These are phyloP conservation scores for Chlorociboria aeruginascens DNA, from an alignment of 495 filamentous ascomycete genomes.

Conservation along the genomic window DNA sequence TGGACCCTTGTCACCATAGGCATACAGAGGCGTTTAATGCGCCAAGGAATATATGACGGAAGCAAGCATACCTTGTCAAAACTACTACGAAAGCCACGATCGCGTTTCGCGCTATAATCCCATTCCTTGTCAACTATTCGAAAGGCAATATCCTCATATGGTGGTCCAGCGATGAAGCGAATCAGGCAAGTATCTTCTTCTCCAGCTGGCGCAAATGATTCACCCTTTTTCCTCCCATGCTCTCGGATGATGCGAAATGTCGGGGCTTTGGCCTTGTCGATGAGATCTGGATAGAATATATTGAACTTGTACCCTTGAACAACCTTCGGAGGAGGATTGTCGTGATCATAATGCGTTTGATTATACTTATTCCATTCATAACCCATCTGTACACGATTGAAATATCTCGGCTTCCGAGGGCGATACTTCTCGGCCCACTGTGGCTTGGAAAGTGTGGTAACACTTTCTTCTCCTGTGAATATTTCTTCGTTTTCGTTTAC, in stretches of 20 bases:
- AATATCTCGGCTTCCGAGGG: constrained; percentile 89
- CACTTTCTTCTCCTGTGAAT: constrained; percentile 80
- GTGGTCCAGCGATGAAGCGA: constrained; percentile 87
- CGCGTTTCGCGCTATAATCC: constrained; percentile 94
- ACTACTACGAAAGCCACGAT: constrained; percentile 88
- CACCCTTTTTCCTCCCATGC: constrained; percentile 72
- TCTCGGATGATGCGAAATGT: constrained; percentile 93
- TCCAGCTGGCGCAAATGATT: constrained; percentile 90
- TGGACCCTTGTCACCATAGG: no score
- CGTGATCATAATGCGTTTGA: constrained; percentile 98
- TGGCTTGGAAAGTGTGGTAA: constrained; percentile 49
- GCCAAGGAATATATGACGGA: not conserved
- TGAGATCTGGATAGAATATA: constrained; percentile 98
- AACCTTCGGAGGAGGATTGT: constrained; percentile 95
- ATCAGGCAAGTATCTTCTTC: constrained; percentile 97
- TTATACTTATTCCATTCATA: constrained; percentile 99
- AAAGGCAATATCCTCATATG: constrained; percentile 96
- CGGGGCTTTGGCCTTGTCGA: constrained; percentile 87
- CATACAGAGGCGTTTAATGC: no score
- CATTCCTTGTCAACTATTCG: constrained; percentile 98
- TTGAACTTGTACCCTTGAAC: constrained; percentile 99
- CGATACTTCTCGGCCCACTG: constrained; percentile 86
- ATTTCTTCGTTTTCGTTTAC: constrained; percentile 93
- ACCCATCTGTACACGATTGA: constrained; percentile 97
- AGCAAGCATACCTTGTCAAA: constrained; percentile 82